Base-by-base conservation (phyloP, 2,329 filamentous ascomycete genomes). In the Ambrosiella cleistominuta region DNA sequence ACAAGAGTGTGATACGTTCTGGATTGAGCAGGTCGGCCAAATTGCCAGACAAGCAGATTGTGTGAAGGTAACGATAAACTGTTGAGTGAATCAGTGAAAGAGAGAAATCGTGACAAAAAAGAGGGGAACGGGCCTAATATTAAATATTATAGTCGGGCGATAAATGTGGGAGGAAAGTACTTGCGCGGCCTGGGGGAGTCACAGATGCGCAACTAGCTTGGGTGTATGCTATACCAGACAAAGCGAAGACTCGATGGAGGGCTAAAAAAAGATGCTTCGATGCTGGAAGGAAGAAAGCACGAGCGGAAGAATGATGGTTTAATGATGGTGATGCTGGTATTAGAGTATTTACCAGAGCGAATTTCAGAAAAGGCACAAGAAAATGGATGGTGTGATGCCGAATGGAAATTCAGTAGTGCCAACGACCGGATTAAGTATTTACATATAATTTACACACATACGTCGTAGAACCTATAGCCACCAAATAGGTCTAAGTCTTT, bases 131-230 rank as follows among this genome's bases (percentile, higher is more conserved):
- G 44, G 19, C 44, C 44, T 15, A 47, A 47, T 47, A 47, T 47
- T 47, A 47, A 47, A 47, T 47, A 47, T 47, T 47, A 47, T 47
- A 8, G 44, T 47, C 44, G 47, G 8, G 19, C 47, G 47, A 51
- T 35, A 36, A 51, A 51, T 36, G 47, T 51, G 47, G 47, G 47
- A 51, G 47, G 47, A 51, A 51, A 51, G 47, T 51, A 51, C 47
- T 51, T 51, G 47, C 47, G 47, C 47, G 47, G 47, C 19, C 44
- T 47, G 44, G 44, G 47, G 27, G 27, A 17, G n/a, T 35, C 47
- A 11, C 17, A 19, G 17, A 8, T 51, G 8, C 47, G 19, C 47
- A 51, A 36, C 47, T 35, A 51, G n/a, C 19, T 47, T 13, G n/a
- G 12, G 35, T 13, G 7, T 37, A 49, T 12, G 7, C 3, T 11